These are phyloP conservation scores for Salvia rosmarinus DNA, from an alignment of 257 asterid genomes.

Conservation along the genomic window DNA sequence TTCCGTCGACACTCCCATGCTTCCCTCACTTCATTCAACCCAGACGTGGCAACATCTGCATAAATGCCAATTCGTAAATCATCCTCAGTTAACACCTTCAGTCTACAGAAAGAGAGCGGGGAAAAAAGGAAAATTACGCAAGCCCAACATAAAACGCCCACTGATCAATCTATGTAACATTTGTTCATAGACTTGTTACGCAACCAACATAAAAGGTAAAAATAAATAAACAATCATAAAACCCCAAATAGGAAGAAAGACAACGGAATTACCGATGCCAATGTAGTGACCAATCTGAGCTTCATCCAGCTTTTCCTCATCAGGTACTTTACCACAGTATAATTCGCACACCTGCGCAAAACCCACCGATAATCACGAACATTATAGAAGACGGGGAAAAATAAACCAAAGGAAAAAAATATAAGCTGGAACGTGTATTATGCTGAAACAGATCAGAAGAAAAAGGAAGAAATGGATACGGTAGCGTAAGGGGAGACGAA, in stretches of 20 bases:
- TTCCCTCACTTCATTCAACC: slow-evolving; percentile 75
- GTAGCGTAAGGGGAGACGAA: slow-evolving; percentile 92
- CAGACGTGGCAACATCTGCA: slow-evolving; percentile 76
- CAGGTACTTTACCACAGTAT: slow-evolving; percentile 83
- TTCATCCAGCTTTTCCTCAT: slow-evolving; percentile 85
- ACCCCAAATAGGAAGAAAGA: background rate
- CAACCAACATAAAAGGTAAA: background rate
- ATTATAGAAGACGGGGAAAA: background rate
- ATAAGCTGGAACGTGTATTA: background rate
- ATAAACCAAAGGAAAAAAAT: background rate
- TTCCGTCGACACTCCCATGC: slow-evolving; percentile 96
- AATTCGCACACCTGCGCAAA: slow-evolving; percentile 73
- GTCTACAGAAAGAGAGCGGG: background rate
- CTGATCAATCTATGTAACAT: background rate
- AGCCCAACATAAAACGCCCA: slow-evolving; percentile 6
- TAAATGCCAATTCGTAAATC: background rate
- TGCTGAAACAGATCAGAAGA: background rate
- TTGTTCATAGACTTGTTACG: slow-evolving; percentile 8
- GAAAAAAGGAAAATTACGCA: background rate
- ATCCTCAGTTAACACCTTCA: slow-evolving; percentile 15
- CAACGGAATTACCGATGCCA: slow-evolving; percentile 68
- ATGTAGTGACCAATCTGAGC: slow-evolving; percentile 97
- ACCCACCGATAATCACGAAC: slow-evolving; percentile 3
- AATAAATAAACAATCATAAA: background rate
- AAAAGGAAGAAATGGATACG: slow-evolving; percentile 37